These are phyloP conservation scores for Cyberlindnera mycetangii DNA, from an alignment of 805 yeast species.

Conservation along the genomic window DNA sequence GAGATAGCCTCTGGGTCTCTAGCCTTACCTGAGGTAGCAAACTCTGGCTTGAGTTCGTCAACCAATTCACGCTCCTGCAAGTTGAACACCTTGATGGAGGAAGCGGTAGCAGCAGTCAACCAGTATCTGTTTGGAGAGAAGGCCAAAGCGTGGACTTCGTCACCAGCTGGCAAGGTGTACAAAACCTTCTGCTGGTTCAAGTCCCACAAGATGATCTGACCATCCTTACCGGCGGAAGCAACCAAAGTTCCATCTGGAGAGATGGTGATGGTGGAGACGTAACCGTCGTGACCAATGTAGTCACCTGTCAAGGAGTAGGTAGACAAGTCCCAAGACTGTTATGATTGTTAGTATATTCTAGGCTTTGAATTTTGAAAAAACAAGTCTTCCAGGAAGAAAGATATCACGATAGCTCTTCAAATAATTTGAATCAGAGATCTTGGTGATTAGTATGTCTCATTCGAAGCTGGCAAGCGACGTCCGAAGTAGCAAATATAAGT, in stretches of 20 bases:
- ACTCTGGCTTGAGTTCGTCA: conserved; percentile 98
- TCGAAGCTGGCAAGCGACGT: conserved; percentile 63
- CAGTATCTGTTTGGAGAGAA: conserved; percentile 99
- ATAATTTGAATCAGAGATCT: conserved; percentile 81
- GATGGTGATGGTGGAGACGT: conserved; percentile 93
- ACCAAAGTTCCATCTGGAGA: conserved; percentile 99
- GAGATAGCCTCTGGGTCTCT: conserved; percentile 98
- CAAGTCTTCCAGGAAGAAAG: neutral
- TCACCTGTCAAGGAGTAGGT: conserved; percentile 88
- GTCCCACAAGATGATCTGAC: conserved; percentile 98
- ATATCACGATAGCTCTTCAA: neutral
- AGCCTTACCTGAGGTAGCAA: conserved; percentile 81
- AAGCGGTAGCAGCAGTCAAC: conserved; percentile 99
- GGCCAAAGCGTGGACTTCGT: conserved; percentile 96
- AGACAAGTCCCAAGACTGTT: conserved; percentile 88
- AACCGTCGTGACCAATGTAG: conserved; percentile 99
- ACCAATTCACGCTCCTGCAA: conserved; percentile 90
- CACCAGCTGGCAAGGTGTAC: conserved; percentile 92
- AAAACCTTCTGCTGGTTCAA: conserved; percentile 79
- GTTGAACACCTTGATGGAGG: conserved; percentile 98
- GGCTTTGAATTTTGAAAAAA: neutral
- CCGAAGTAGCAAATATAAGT: conserved; percentile 99
- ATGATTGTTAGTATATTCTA: conserved; percentile 42
- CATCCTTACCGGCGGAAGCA: conserved; percentile 99
- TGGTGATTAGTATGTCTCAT: conserved; percentile 99